Evolutionary conservation across 2,329 filamentous ascomycete genomes (phyloP), one percentile per base, ranked within the genome.

Genomic region (Diplodia scrobiculata): DNA sequence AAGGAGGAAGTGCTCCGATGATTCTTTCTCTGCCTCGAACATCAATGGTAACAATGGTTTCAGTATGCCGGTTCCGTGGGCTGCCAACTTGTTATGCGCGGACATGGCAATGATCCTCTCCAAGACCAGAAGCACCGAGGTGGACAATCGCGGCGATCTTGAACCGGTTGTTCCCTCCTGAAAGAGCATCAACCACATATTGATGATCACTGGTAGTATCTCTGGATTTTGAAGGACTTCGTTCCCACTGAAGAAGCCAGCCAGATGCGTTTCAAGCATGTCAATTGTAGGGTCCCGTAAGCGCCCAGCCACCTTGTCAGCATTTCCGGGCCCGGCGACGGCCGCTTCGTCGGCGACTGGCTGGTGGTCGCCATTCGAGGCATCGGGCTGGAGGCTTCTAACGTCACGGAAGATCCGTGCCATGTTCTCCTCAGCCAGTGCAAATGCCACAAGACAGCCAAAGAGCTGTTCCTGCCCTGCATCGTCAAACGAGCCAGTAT

Each of bases 381-480:
- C 17, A 19, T 65, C 62, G 17, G 54, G 32, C 48, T 60, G 47
- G 34, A 66, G 38, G 45, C 72, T 74, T 59, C 75, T 74, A 17
- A 78, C 73, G 67, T 77, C 71, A 14, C 74, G 77, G 74, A 91
- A 95, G 58, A 95, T 81, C 65, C 85, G 81, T 63, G 89, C 86
- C 67, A 94, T 82, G 52, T 87, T 85, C 73, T 92, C 87, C 74
- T 96, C 90, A 65, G 92, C 90, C 60, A 96, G 79, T 0, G 90
- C 88, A 78, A 96, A 94, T 5, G 91, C 86, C 59, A 97, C 83
- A 9, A 97, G 84, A 71, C 89, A 89, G 32, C 92, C 92, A 77
- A 96, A 96, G 3, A 96, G 83, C 76, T 93, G 89, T 71, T 96
- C 91, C 52, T 77, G 75, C 45, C 75, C 77, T 13, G 73, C 73